Base-by-base conservation (phyloP, 164 flowering plant genomes). In the Stephania cephalantha region DNA sequence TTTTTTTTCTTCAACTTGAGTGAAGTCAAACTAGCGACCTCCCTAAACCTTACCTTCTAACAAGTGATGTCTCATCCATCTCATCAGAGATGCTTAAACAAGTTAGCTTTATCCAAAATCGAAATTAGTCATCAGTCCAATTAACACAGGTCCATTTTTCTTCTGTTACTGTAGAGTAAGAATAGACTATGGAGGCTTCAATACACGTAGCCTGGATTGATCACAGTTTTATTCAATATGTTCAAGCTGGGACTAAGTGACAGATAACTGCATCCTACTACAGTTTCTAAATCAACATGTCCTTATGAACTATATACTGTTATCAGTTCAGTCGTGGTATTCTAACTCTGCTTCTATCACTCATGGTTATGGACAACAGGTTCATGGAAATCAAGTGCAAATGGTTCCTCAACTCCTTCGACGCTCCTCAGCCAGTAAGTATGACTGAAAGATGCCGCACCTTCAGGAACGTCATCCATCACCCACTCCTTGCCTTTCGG, bases 401-500 rank as follows among this genome's bases (percentile, higher is more conserved):
- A 70, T 1, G 83, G 79, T 55, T 75, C 77, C 1, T 89, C 95
- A 5, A 87, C 88, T 2, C 89, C 92, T 72, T 91, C 93, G 0
- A 74, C 73, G 35, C 65, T 78, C 75, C 96, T 84, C 8, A 90
- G 58, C 96, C 96, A 90, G 64, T 71, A 85, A 71, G 86, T 80
- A 30, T 74, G 74, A 0, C 22, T 15, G 17, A 84, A 78, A 10
- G 81, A 73, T 63, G 93, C 90, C 4, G 92, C 89, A 7, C 73
- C 79, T 5, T 69, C 75, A 3, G 93, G 90, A 12, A 91, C 79
- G 58, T 81, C 90, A 0, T 87, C 83, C 84, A 91, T 85, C 65
- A 91, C 88, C 78, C 78, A 17, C 70, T 91, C 96, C 6, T 88
- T 90, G 7, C 93, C 96, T 79, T 73, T 69, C 0, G 93, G 96